Evolutionary conservation across 2,329 filamentous ascomycete genomes (phyloP), one percentile per base, ranked within the genome.

Genomic region (Beauveria australis): DNA sequence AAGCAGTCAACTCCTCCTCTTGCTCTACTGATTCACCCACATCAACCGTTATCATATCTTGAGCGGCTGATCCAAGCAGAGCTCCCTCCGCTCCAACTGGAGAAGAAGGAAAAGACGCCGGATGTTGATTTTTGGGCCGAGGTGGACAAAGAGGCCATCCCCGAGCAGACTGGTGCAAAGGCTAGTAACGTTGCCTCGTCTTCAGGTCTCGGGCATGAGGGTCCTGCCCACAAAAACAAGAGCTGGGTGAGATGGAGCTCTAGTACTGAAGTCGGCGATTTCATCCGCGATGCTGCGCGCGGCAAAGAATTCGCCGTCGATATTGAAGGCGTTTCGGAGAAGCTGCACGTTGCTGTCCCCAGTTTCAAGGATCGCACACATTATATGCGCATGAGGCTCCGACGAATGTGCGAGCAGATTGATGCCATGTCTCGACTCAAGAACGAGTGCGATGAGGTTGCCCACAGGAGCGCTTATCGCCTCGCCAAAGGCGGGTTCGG

Each of bases 301-400:
- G 90, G 89, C 0, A 85, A 89, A 59, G 91, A 96, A 69, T 96
- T 97, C 69, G 85, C 88, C 3, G 86, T 97, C 48, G 84, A 88
- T 58, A 90, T 97, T 61, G 89, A 95, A 70, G 90, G 90, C 0
- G 75, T 78, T 61, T 64, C 72, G 12, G 66, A 74, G 16, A 85
- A 91, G 66, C 87, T 96, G 66, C 82, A 85, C 18, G 87, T 96
- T 7, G 86, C 85, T 0, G 92, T 96, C 10, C 92, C 92, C 0
- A 91, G 87, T 52, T 97, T 96, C 80, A 85, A 87, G 63, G 92
- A 97, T 70, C 81, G 92, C n/a, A 97, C 92, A 0, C 88, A 93
- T 73, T 96, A 93, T 73, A 82, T 96, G 69, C 85, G 92, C 9
- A 83, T 90, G 72, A 80, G 89, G 8, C 75, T 97, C 56, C 81